phyloP scores from a whole-genome alignment of 139 green algal species.

The Chlorella sorokiniana region DNA sequence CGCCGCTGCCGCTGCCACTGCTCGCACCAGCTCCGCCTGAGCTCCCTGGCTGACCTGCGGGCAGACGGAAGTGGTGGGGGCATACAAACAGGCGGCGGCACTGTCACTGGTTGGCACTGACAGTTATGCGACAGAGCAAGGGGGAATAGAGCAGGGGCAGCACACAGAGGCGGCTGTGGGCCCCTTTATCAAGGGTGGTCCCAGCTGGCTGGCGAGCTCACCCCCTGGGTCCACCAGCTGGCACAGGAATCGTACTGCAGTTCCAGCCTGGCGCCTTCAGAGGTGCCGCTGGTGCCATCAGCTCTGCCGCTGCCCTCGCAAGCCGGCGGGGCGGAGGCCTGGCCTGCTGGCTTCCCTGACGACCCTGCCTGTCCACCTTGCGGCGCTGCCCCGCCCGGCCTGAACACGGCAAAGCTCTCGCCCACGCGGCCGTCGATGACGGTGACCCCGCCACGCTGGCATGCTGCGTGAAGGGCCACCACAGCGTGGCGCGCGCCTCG shows the following conservation, averaged over 20 bases:
- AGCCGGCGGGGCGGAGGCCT: neutral
- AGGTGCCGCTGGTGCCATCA: neutral
- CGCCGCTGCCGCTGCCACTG: conserved; percentile 70
- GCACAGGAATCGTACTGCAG: conserved; percentile 86
- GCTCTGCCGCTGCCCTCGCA: neutral
- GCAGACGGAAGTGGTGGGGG: neutral
- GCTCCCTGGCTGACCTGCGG: conserved; percentile 62
- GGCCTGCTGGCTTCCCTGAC: neutral
- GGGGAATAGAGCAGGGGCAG: too few species aligned
- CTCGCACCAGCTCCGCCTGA: conserved; percentile 66
- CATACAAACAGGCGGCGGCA: neutral
- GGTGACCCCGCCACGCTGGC: conserved; percentile 51
- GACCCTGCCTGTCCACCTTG: neutral
- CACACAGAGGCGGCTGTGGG: neutral
- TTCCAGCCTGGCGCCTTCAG: conserved; percentile 33
- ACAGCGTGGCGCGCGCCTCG: conserved; percentile 63
- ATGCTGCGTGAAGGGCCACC: conserved; percentile 99
- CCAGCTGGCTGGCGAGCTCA: neutral
- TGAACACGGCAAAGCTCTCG: conserved; percentile 74
- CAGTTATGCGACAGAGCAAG: too few species aligned
- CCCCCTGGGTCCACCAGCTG: conserved; percentile 97
- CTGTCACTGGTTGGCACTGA: too few species aligned
- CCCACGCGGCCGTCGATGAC: conserved; percentile 89
- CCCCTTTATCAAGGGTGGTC: neutral
- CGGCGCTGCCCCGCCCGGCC: neutral